phyloP scores from a whole-genome alignment of 1,139 yeast species.

The Groenewaldozyma auringiensis region DNA sequence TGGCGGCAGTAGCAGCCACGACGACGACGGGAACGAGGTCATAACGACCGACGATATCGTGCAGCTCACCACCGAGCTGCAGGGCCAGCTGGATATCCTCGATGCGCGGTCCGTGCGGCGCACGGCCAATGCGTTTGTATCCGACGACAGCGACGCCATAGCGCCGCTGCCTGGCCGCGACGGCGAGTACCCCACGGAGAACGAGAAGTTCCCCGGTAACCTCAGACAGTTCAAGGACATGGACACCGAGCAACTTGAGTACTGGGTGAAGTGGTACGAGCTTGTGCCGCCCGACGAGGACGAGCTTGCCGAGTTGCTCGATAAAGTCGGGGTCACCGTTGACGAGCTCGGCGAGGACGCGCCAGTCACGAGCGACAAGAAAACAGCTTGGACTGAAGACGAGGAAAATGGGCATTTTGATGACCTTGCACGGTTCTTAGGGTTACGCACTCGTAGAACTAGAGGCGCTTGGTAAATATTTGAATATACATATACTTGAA shows the following conservation, averaged over 20 bases:
- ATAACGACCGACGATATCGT: constrained; percentile 78
- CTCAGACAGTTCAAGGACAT: constrained; percentile 46
- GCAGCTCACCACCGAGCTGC: constrained; percentile 79
- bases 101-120: constrained; percentile 34
- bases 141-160: constrained; percentile 35
- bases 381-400: constrained; percentile 31
- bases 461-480: constrained; percentile 40
- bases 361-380: constrained; percentile 9
- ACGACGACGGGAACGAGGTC: constrained; percentile 32
- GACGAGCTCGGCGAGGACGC: constrained; percentile 32
- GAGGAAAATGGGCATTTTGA: constrained; percentile 48
- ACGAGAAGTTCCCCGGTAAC: constrained; percentile 51
- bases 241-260: constrained; percentile 39
- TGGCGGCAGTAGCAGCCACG: background rate
- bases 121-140: constrained; percentile 28
- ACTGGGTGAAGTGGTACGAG: constrained; percentile 61
- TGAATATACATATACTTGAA: too few relatives aligned
- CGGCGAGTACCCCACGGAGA: constrained; percentile 45
- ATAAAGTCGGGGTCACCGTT: constrained; percentile 31
- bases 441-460: constrained; percentile 49
- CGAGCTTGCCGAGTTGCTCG: constrained; percentile 25
- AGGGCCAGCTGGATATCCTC: constrained; percentile 63
- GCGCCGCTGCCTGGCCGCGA: constrained; percentile 61
- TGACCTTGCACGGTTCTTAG: constrained; percentile 61
- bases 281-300: constrained; percentile 32